Evolutionary conservation across 1,139 yeast species (phyloP).

Genomic region (Wickerhamiella pararugosa): DNA sequence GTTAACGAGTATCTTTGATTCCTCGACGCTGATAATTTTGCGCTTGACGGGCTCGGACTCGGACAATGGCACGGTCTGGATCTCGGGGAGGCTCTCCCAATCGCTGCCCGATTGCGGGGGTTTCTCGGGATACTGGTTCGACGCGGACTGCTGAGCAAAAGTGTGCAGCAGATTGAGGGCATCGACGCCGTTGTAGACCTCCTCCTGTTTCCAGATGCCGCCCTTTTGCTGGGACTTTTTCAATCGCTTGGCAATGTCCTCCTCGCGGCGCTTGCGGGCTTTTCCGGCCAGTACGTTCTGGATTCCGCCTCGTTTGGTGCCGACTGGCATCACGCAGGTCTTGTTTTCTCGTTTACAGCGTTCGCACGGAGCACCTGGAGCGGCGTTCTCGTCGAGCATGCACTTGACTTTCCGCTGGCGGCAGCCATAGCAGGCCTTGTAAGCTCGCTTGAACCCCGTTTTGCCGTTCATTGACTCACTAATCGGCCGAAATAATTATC

Average conservation of each 20-base stretch:
- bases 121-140: background rate
- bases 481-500: too few species aligned
- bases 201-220: slow-evolving; percentile 14
- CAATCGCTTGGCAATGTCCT: background rate
- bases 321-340: slow-evolving; percentile 59
- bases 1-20: slow-evolving; percentile 48
- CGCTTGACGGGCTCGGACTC: slow-evolving; percentile 48
- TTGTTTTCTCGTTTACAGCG: slow-evolving; percentile 68
- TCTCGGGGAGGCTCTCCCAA: background rate
- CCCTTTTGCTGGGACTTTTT: background rate
- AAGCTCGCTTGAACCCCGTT: slow-evolving; percentile 34
- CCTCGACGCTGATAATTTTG: slow-evolving; percentile 51
- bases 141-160: background rate
- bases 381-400: slow-evolving; percentile 65
- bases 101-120: background rate
- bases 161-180: slow-evolving; percentile 33
- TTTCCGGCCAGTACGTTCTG: slow-evolving; percentile 33
- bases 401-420: slow-evolving; percentile 72
- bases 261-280: slow-evolving; percentile 14
- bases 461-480: background rate
- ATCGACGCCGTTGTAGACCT: slow-evolving; percentile 39
- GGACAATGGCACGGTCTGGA: slow-evolving; percentile 3
- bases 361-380: slow-evolving; percentile 71
- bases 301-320: slow-evolving; percentile 43
- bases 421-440: slow-evolving; percentile 74